Conservation (phyloP, 2,329 filamentous ascomycete species). For the Colletotrichum agaves region DNA sequence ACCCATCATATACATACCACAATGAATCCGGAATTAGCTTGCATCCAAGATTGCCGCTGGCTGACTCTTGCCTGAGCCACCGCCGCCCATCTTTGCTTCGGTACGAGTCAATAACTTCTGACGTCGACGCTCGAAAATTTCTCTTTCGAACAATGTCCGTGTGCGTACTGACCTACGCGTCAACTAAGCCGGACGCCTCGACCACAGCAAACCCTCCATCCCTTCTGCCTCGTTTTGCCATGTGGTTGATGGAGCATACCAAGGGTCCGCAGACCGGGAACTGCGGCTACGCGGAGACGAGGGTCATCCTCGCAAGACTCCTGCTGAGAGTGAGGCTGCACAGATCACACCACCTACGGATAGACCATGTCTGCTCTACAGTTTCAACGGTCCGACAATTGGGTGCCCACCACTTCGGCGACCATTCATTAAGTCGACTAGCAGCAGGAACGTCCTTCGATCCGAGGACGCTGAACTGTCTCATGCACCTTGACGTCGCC, state of each 20-base stretch:
- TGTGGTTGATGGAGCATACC: constrained; percentile 35
- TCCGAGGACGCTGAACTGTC: neutral
- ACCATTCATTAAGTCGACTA: constrained; percentile 2
- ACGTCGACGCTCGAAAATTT: constrained; percentile 31
- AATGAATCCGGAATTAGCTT: constrained; percentile 25
- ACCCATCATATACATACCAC: constrained; percentile 12
- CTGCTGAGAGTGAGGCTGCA: constrained; percentile 38
- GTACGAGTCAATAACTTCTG: constrained; percentile 37
- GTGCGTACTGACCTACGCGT: constrained; percentile 23
- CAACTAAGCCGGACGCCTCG: constrained; percentile 29
- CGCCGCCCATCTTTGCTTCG: constrained; percentile 9
- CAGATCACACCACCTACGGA: constrained; percentile 34
- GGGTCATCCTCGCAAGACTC: constrained; percentile 33
- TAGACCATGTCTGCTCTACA: constrained; percentile 3
- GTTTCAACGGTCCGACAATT: constrained; percentile 32
- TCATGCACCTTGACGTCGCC: constrained; percentile 1
- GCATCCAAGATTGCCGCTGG: constrained; percentile 36
- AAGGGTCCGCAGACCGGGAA: constrained; percentile 17
- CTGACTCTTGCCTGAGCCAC: constrained; percentile 32
- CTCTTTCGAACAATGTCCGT: constrained; percentile 20
- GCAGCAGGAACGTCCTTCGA: neutral
- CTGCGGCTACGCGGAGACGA: constrained; percentile 15
- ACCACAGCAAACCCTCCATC: constrained; percentile 33
- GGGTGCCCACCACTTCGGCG: constrained; percentile 10
- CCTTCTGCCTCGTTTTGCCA: constrained; percentile 34